phyloP scores from a whole-genome alignment of 225 moss, liverwort and hornwort species.

The Lunularia cruciata region DNA sequence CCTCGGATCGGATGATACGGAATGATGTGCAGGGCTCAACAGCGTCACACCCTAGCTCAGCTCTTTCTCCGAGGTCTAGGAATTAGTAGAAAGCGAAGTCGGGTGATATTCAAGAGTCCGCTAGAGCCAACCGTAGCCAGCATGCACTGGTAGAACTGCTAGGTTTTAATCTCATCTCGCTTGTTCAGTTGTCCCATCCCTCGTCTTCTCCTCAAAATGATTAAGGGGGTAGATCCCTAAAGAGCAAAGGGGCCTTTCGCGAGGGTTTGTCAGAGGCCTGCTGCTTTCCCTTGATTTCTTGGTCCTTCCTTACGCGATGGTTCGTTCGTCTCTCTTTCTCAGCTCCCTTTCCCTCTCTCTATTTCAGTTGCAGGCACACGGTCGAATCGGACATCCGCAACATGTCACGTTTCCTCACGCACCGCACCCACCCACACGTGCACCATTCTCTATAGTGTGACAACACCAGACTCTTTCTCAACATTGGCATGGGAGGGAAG shows the following conservation, averaged over 20 bases:
- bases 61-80: slow-evolving; percentile 15
- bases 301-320: slow-evolving; percentile 22
- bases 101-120: slow-evolving; percentile 14
- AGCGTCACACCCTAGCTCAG: slow-evolving; percentile 16
- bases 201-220: slow-evolving; percentile 9
- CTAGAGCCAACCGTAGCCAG: slow-evolving; percentile 22
- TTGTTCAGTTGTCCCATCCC: slow-evolving; percentile 12
- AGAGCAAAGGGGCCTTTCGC: slow-evolving; percentile 19
- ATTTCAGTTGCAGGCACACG: slow-evolving; percentile 34
- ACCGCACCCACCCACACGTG: slow-evolving; percentile 37
- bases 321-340: slow-evolving; percentile 13
- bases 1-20: slow-evolving; percentile 14
- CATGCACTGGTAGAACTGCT: slow-evolving; percentile 4
- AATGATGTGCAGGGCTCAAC: slow-evolving; percentile 17
- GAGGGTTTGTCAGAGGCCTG: slow-evolving; percentile 29
- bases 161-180: slow-evolving; percentile 7
- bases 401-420: slow-evolving; percentile 21
- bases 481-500: neutral
- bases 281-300: slow-evolving; percentile 19
- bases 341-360: slow-evolving; percentile 20
- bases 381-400: slow-evolving; percentile 12
- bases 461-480: slow-evolving; percentile 6
- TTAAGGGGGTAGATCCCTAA: neutral
- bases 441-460: slow-evolving; percentile 5
- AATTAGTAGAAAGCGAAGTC: neutral